Evolutionary conservation across 306 rosid genomes (phyloP).

Genomic region (Inga leiocalycina): DNA sequence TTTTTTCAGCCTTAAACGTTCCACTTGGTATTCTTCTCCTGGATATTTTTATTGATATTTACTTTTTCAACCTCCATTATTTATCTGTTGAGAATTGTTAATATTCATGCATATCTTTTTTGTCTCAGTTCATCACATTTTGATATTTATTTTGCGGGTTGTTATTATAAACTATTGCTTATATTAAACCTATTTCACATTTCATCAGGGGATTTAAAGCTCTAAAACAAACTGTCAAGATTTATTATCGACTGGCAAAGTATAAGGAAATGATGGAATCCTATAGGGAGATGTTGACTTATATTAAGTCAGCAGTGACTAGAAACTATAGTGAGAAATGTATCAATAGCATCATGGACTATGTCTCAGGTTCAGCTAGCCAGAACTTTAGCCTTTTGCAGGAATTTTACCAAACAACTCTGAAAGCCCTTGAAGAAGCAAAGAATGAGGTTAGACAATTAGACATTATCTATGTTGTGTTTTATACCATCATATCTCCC

Average conservation of each 20-base stretch:
- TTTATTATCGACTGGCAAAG: constrained; percentile 85
- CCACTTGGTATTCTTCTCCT: not conserved
- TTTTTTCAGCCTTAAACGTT: not conserved
- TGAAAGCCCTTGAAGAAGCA: constrained; percentile 97
- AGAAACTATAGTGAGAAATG: constrained; percentile 96
- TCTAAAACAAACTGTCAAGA: constrained; percentile 95
- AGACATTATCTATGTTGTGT: constrained; percentile 15
- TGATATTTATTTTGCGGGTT: constrained; percentile 11
- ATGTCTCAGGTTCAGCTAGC: constrained; percentile 96
- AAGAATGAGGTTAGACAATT: constrained; percentile 76
- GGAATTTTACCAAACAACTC: constrained; percentile 95
- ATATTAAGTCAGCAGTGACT: constrained; percentile 94
- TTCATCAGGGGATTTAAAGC: constrained; percentile 93
- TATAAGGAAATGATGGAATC: constrained; percentile 97
- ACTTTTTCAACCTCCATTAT: not conserved
- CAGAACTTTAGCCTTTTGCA: constrained; percentile 89
- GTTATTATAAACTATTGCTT: constrained; percentile 7
- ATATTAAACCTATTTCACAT: constrained; percentile 27
- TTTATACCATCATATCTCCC: constrained; percentile 6
- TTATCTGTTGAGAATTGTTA: not conserved
- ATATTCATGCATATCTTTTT: constrained; percentile 17
- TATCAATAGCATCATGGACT: constrained; percentile 97
- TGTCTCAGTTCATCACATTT: constrained; percentile 19
- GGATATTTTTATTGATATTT: not conserved
- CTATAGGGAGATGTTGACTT: constrained; percentile 97